Evolutionary conservation across 108 stramenopile species (phyloP), one percentile per base, ranked within the genome.

Genomic region (Nitzschia palea): DNA sequence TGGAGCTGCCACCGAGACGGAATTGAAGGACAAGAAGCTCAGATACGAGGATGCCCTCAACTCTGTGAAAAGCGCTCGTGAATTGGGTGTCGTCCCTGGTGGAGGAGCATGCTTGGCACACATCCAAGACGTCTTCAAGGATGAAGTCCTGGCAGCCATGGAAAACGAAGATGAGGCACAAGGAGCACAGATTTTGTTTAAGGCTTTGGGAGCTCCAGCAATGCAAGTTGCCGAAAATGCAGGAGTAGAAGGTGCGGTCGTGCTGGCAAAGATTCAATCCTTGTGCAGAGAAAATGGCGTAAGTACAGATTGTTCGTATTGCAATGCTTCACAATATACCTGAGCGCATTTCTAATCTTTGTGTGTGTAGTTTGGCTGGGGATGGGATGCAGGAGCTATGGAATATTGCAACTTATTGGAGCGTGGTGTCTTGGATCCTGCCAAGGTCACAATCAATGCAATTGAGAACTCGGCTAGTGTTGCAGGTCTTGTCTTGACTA

Each of bases 21-120:
- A 98, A 73, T 74, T 98, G 44, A 98, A 97, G 92, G 97, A 98
- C 76, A 98, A 98, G 88, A 97, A 97, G 82, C 90, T 98, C 27
- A 86, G 97, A 35, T 97, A 97, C 75, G 97, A 97, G 64, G 97
- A 96, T 83, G 97, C 97, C 35, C 69, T 98, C 33, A 98, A 98
- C 82, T 95, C 94, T 3, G 96, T 98, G 10, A 65, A 91, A 44
- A 81, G 80, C 51, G 97, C 97, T 30, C 71, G 95, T 37, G 95
- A 97, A 72, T 79, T 97, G 55, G 97, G 97, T 27, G 87, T 97
- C 53, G 94, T 97, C 18, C 97, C 97, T n/a, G 97, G 97, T 37
- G 97, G 97, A 51, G 97, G 97, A 29, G 70, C 94, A 6, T 90
- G 90, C 70, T 69, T 97, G 42, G 90, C 90, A 17, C 85, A 89